A percentile compares a stretch with the other conserved stretches of the same genome.
Evolutionary conservation across 495 filamentous ascomycete genomes (phyloP).

Genomic region (Pyrenula massariospora): DNA sequence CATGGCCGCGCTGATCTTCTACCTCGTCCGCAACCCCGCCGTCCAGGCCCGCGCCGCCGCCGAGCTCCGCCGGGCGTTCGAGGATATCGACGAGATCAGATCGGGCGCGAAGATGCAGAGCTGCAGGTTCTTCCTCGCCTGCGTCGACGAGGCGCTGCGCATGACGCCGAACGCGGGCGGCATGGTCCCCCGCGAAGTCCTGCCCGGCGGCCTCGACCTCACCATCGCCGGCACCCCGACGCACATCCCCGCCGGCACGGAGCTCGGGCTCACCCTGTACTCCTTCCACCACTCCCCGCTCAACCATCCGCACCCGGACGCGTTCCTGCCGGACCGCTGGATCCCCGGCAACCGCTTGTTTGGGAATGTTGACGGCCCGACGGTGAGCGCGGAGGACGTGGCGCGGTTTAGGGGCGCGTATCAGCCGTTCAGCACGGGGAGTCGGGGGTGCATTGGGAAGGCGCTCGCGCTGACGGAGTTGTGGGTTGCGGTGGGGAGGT

Average conservation of each 20-base stretch:
- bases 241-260: constrained; percentile 36
- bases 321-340: constrained; percentile 43
- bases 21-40: constrained; percentile 45
- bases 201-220: constrained; percentile 39
- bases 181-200: constrained; percentile 43
- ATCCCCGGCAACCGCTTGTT: constrained; percentile 10
- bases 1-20: constrained; percentile 55
- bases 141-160: constrained; percentile 54
- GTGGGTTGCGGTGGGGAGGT: constrained; percentile 16
- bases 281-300: constrained; percentile 41
- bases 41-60: constrained; percentile 21
- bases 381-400: constrained; percentile 20
- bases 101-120: constrained; percentile 27
- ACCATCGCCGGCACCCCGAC: constrained; percentile 41
- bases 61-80: constrained; percentile 39
- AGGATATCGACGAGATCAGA: constrained; percentile 37
- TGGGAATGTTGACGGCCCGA: not conserved
- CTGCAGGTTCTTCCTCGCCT: constrained; percentile 23
- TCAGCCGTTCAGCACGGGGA: constrained; percentile 45
- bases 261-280: constrained; percentile 41
- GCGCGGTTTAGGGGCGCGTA: constrained; percentile 33
- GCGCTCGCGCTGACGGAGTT: constrained; percentile 34
- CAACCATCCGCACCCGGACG: constrained; percentile 37
- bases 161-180: constrained; percentile 50
- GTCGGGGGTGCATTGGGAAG: constrained; percentile 46